Base-by-base conservation (phyloP, 768 basidiomycete genomes). In the Hydnum rufescens region DNA sequence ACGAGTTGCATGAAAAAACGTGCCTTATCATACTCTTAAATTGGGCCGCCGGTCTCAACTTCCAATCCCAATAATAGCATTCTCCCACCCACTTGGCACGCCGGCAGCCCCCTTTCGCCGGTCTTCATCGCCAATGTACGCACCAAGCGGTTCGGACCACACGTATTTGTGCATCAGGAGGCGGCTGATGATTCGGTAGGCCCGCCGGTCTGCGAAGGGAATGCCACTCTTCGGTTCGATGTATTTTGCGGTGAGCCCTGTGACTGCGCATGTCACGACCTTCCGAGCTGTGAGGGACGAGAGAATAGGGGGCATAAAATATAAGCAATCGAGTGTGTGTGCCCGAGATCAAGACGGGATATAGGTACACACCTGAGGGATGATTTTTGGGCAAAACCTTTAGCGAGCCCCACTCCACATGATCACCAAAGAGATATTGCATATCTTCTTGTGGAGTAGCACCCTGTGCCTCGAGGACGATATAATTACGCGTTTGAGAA, bases 211-310 rank as follows among this genome's bases (percentile, higher is more conserved):
- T 1, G 86, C 82, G 63, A 77, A 96, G 0, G 87, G 88, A 4
- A 83, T 77, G 5, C 77, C 77, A 0, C 82, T 80, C 39, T 74
- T 68, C 1, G 90, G 89, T 62, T 95, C 88, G 34, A 75, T 61
- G 61, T 96, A 96, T 43, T 67, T 73, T 0, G 88, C 89, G 3
- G 71, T 69, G 42, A 70, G 70, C 2, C 92, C 92, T 0, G 86
- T 92, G 55, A 96, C 75, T 0, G 75, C 76, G 62, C 90, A 93
- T 4, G 63, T 68, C 52, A 72, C 74, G 18, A 70, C 70, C 0
- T 77, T 78, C 16, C 82, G 80, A 25, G 73, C 86, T 88, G 55
- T 8, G 47, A 22, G 29, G 19, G 3, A 6, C 44, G 19, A 39
- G 8, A 39, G 8, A 19, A 39, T 8, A 52, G 5, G 22, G 32